phyloP scores from a whole-genome alignment of 306 rosid genomes.

The Betula pendula region DNA sequence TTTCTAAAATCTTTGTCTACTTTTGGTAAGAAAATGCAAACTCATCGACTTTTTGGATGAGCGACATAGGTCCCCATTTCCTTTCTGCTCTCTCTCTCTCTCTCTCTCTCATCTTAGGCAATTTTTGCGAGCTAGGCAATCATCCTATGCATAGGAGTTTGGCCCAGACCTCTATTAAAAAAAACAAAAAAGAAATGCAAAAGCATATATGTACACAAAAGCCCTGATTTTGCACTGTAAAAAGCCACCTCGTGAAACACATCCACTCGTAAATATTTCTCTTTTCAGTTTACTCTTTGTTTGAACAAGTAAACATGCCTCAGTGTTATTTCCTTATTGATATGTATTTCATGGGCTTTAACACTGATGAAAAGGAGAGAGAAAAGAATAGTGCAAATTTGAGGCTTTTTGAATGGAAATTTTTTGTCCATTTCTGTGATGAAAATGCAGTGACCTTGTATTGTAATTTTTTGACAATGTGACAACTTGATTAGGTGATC shows the following conservation, averaged over 20 bases:
- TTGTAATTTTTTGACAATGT: neutral
- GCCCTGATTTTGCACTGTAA: neutral
- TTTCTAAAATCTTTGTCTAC: neutral
- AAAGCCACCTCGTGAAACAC: neutral
- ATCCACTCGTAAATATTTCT: neutral
- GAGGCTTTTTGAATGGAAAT: neutral
- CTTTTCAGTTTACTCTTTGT: neutral
- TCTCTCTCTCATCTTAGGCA: neutral
- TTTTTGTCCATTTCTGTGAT: neutral
- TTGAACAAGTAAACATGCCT: neutral
- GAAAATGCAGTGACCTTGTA: neutral
- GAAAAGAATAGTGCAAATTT: neutral
- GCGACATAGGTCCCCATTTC: neutral
- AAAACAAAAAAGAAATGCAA: too few relatives aligned
- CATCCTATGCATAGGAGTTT: neutral
- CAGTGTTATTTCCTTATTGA: neutral
- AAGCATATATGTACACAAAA: neutral
- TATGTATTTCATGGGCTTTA: neutral
- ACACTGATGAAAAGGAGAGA: neutral
- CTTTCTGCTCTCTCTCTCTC: neutral
- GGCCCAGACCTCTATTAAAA: neutral
- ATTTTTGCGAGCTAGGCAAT: neutral
- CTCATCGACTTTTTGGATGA: constrained; percentile 4
- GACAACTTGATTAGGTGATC: neutral
- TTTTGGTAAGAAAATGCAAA: constrained; percentile 4